Evolutionary conservation across 345 rosid genomes (phyloP).

Genomic region (Eucalyptus regnans): DNA sequence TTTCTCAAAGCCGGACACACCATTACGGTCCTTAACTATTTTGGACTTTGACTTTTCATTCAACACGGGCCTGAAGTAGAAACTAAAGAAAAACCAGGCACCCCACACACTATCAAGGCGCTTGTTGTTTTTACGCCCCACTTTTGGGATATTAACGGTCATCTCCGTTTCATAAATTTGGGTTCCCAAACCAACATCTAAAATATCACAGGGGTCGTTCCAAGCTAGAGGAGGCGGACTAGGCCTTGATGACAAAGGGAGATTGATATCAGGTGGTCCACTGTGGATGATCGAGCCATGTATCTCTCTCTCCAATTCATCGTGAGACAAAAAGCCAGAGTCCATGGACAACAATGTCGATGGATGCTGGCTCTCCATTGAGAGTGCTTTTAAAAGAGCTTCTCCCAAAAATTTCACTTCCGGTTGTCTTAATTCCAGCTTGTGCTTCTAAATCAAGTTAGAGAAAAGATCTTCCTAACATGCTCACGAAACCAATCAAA

Average conservation of each 20-base stretch:
- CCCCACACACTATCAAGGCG: slow-evolving; percentile 45
- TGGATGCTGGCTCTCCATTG: slow-evolving; percentile 38
- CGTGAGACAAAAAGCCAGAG: slow-evolving; percentile 22
- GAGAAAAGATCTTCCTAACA: background rate
- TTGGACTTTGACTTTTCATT: slow-evolving; percentile 37
- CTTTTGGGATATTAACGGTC: slow-evolving; percentile 18
- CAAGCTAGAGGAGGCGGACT: slow-evolving; percentile 24
- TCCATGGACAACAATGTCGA: slow-evolving; percentile 42
- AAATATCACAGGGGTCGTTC: slow-evolving; percentile 28
- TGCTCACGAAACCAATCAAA: background rate
- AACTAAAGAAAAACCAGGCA: slow-evolving; percentile 47
- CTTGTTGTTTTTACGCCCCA: slow-evolving; percentile 20
- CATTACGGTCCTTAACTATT: slow-evolving; percentile 15
- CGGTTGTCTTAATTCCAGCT: background rate
- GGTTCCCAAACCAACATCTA: slow-evolving; percentile 28
- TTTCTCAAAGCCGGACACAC: slow-evolving; percentile 31
- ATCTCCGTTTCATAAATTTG: slow-evolving; percentile 23
- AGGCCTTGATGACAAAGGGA: slow-evolving; percentile 25
- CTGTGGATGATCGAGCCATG: slow-evolving; percentile 17
- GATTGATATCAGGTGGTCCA: slow-evolving; percentile 37
- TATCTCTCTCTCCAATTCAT: slow-evolving; percentile 30
- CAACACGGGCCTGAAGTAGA: slow-evolving; percentile 36
- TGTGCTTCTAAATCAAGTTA: background rate
- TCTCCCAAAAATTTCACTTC: background rate
- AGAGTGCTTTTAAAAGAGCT: slow-evolving; percentile 1